These are phyloP conservation scores for Heritiera fomes DNA, from an alignment of 345 rosid genomes.

Conservation along the genomic window DNA sequence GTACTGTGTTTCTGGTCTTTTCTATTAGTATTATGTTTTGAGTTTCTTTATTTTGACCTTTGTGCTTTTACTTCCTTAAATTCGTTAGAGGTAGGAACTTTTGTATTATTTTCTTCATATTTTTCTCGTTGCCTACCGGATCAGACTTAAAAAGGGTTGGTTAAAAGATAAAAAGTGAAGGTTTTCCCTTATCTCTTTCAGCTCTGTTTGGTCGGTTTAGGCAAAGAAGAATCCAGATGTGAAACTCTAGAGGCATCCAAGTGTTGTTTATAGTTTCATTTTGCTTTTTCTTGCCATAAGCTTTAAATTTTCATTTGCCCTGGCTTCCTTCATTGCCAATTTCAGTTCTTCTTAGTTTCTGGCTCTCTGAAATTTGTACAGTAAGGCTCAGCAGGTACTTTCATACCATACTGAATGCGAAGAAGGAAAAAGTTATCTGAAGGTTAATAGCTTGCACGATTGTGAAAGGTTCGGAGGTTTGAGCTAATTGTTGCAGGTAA, in stretches of 20 bases:
- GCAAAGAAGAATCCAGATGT: conserved; percentile 20
- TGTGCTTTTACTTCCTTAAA: conserved; percentile 3
- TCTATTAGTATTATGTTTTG: conserved; percentile 32
- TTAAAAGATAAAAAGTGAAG: conserved; percentile 1
- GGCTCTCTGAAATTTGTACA: neutral
- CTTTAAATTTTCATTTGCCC: neutral
- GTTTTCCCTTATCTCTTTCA: conserved; percentile 1
- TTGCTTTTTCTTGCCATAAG: neutral
- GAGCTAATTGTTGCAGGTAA: conserved; percentile 1
- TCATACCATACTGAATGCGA: neutral
- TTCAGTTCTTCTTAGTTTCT: neutral
- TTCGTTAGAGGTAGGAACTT: neutral
- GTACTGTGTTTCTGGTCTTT: conserved; percentile 13
- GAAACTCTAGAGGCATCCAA: conserved; percentile 22
- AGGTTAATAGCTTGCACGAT: conserved; percentile 2
- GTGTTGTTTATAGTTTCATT: neutral
- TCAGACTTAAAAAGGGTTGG: conserved; percentile 16
- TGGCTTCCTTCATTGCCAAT: neutral
- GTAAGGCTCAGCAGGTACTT: neutral
- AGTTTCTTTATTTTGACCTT: conserved; percentile 23
- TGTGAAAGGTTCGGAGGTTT: conserved; percentile 8
- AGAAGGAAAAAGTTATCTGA: neutral
- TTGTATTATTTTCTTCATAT: conserved; percentile 8
- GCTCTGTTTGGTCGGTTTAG: neutral
- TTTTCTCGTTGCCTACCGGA: neutral